Evolutionary conservation across 2,329 filamentous ascomycete genomes (phyloP).

Genomic region (Elsinoe batatas): DNA sequence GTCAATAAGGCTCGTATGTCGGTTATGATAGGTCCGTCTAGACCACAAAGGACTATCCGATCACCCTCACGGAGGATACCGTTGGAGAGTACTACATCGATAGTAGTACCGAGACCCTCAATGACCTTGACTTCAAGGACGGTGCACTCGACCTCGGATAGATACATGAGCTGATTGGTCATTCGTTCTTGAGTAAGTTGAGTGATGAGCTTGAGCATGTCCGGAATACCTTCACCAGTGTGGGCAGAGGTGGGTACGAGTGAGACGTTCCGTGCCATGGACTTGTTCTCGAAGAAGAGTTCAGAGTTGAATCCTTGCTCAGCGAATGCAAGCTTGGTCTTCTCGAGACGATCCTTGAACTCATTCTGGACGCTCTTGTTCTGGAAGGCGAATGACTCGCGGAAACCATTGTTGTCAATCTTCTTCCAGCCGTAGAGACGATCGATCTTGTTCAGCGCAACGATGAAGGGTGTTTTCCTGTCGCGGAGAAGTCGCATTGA

Average conservation of each 20-base stretch:
- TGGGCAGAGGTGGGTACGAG: slow-evolving; percentile 93
- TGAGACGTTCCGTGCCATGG: slow-evolving; percentile 89
- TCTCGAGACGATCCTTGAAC: slow-evolving; percentile 79
- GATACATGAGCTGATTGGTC: slow-evolving; percentile 94
- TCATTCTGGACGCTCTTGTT: slow-evolving; percentile 90
- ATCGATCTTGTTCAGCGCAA: slow-evolving; percentile 99
- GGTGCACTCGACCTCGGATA: slow-evolving; percentile 94
- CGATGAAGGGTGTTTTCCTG: slow-evolving; percentile 93
- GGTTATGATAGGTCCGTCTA: slow-evolving; percentile 90
- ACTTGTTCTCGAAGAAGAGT: slow-evolving; percentile 96
- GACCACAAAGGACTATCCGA: slow-evolving; percentile 86
- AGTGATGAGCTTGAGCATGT: slow-evolving; percentile 93
- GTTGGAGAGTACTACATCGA: slow-evolving; percentile 93
- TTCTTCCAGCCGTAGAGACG: slow-evolving; percentile 98
- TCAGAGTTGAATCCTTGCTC: slow-evolving; percentile 98
- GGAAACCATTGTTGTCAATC: slow-evolving; percentile 97
- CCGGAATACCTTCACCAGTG: slow-evolving; percentile 97
- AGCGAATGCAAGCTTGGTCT: slow-evolving; percentile 86
- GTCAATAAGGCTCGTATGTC: slow-evolving; percentile 92
- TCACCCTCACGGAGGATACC: slow-evolving; percentile 91
- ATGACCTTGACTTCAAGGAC: slow-evolving; percentile 99
- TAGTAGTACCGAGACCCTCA: slow-evolving; percentile 96
- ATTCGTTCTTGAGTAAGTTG: slow-evolving; percentile 93
- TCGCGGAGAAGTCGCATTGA: slow-evolving; percentile 92
- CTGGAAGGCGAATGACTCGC: slow-evolving; percentile 80